These are phyloP conservation scores for Albugo candida DNA, from an alignment of 352 stramenopile species.

Conservation along the genomic window DNA sequence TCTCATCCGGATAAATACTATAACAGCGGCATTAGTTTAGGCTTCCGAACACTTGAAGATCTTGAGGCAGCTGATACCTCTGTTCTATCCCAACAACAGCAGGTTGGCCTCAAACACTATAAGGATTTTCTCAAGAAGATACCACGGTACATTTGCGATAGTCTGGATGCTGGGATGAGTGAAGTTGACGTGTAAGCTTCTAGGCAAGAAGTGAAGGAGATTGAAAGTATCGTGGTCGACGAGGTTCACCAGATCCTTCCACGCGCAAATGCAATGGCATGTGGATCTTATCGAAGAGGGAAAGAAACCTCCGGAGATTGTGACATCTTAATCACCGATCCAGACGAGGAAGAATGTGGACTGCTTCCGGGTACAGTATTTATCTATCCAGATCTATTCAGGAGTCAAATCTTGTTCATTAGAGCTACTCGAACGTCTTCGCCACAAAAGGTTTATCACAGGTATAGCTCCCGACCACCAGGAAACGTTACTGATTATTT, in stretches of 20 bases:
- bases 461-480: slow-evolving; percentile 6
- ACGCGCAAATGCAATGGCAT: slow-evolving; percentile 35
- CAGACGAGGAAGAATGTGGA: slow-evolving; percentile 35
- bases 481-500: neutral
- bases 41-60: slow-evolving; percentile 40
- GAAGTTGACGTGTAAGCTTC: neutral
- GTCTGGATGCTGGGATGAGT: neutral
- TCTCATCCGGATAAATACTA: neutral
- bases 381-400: neutral
- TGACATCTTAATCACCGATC: slow-evolving; percentile 63
- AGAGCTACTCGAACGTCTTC: slow-evolving; percentile 38
- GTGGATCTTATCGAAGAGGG: slow-evolving; percentile 63
- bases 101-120: slow-evolving; percentile 67
- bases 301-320: slow-evolving; percentile 50
- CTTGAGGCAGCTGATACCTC: slow-evolving; percentile 17
- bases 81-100: slow-evolving; percentile 35
- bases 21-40: slow-evolving; percentile 4
- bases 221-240: slow-evolving; percentile 53
- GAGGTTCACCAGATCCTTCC: slow-evolving; percentile 42
- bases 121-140: slow-evolving; percentile 64
- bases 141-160: slow-evolving; percentile 18
- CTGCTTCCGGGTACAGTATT: slow-evolving; percentile 28
- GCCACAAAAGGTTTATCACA: slow-evolving; percentile 42
- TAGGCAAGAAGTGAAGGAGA: slow-evolving; percentile 44
- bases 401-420: neutral